Evolutionary conservation across 169 alveolate genomes (phyloP).

Genomic region (Cryptosporidium bovis): DNA sequence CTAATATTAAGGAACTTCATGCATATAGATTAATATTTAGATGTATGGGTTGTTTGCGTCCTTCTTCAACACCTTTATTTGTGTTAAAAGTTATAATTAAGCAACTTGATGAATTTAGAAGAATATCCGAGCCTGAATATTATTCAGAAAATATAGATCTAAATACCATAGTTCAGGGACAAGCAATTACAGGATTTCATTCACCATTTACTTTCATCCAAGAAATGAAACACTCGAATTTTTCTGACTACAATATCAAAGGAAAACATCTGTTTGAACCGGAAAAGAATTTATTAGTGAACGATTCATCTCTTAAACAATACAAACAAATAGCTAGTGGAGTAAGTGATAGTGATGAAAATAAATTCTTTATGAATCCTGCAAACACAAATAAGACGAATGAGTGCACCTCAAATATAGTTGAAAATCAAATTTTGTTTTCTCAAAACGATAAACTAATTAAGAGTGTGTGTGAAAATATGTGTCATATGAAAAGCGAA

Average conservation of each 20-base stretch:
- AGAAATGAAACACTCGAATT: too few species aligned
- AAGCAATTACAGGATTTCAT: not conserved
- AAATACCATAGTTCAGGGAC: slow-evolving; percentile 19
- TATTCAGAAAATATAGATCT: slow-evolving; percentile 38
- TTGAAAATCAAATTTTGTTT: too few species aligned
- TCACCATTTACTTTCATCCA: not conserved
- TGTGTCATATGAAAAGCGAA: too few species aligned
- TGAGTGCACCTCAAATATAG: too few species aligned
- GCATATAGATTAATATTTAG: slow-evolving; percentile 71
- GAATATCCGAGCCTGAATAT: slow-evolving; percentile 71
- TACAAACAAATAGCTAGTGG: too few species aligned
- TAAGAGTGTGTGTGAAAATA: too few species aligned
- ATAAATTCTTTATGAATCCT: too few species aligned
- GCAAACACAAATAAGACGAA: too few species aligned
- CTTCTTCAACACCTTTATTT: slow-evolving; percentile 71
- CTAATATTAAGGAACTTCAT: slow-evolving; percentile 47
- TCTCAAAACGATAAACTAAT: too few species aligned
- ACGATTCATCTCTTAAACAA: not conserved
- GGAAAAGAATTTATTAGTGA: not conserved
- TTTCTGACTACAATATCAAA: too few species aligned
- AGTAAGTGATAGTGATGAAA: too few species aligned
- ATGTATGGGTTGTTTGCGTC: slow-evolving; percentile 62
- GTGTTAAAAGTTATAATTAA: slow-evolving; percentile 32
- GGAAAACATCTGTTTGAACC: too few species aligned
- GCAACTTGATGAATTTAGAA: slow-evolving; percentile 73